These are phyloP conservation scores for Solanum ossicruentum DNA, from an alignment of 257 asterid genomes.

Conservation along the genomic window DNA sequence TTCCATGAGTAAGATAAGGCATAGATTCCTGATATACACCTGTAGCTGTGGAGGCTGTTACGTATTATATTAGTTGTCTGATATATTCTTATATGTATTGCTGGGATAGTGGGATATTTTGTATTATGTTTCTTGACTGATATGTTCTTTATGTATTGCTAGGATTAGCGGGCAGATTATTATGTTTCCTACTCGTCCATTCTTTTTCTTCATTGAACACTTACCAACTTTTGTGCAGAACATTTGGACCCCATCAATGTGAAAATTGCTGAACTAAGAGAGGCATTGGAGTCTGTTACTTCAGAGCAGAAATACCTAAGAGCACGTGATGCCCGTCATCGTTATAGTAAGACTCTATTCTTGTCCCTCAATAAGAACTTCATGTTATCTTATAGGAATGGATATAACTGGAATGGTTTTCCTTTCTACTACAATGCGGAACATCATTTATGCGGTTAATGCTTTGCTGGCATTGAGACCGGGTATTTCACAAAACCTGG, in stretches of 20 bases:
- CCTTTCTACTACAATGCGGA: background rate
- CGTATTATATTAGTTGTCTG: background rate
- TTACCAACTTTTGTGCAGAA: slow-evolving; percentile 18
- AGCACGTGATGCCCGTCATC: slow-evolving; percentile 71
- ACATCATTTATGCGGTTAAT: background rate
- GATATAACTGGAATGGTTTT: background rate
- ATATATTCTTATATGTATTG: background rate
- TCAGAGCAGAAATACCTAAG: slow-evolving; percentile 69
- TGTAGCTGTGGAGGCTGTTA: background rate
- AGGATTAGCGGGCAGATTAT: background rate
- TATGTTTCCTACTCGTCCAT: background rate
- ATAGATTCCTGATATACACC: background rate
- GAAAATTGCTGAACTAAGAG: slow-evolving; percentile 78
- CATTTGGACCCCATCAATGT: slow-evolving; percentile 82
- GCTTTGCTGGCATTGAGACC: background rate
- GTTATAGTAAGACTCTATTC: slow-evolving; percentile 45
- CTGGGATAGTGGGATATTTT: background rate
- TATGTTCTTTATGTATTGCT: background rate
- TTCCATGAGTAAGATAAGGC: background rate
- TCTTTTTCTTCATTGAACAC: background rate
- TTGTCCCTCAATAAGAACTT: background rate
- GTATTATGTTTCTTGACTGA: background rate
- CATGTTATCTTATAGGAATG: background rate
- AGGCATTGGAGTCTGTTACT: slow-evolving; percentile 67
- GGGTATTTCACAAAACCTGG: background rate